These are phyloP conservation scores for Thalassiosira pacifica DNA, from an alignment of 352 stramenopile species.

Conservation along the genomic window DNA sequence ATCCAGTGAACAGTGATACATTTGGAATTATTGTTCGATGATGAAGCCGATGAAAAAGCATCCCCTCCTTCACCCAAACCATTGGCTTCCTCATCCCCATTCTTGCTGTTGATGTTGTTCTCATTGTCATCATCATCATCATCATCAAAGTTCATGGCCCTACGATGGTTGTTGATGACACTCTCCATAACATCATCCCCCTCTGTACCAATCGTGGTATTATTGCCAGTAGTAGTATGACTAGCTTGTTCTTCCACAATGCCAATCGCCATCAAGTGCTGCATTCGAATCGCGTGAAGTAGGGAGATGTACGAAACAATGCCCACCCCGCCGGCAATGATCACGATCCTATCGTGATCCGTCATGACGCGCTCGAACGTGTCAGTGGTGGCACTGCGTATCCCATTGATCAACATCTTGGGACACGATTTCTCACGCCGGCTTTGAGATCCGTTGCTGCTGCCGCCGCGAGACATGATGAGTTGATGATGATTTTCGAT, in stretches of 20 bases:
- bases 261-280: neutral
- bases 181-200: neutral
- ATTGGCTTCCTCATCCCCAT: neutral
- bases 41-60: neutral
- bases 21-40: neutral
- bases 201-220: too few relatives aligned
- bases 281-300: slow-evolving; percentile 17
- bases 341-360: slow-evolving; percentile 43
- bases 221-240: too few relatives aligned
- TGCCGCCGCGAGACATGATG: neutral
- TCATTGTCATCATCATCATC: slow-evolving; percentile 11
- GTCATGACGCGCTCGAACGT: slow-evolving; percentile 8
- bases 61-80: neutral
- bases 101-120: neutral
- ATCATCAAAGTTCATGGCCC: slow-evolving; percentile 22
- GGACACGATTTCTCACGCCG: neutral
- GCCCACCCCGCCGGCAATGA: slow-evolving; percentile 54
- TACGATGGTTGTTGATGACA: slow-evolving; percentile 20
- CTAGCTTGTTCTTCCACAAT: neutral
- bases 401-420: slow-evolving; percentile 48
- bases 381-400: neutral
- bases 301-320: slow-evolving; percentile 56
- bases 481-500: slow-evolving; percentile 6
- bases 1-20: slow-evolving; percentile 52
- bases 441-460: neutral